Evolutionary conservation across 352 stramenopile genomes (phyloP).

Genomic region (Globisporangium cederbergense): DNA sequence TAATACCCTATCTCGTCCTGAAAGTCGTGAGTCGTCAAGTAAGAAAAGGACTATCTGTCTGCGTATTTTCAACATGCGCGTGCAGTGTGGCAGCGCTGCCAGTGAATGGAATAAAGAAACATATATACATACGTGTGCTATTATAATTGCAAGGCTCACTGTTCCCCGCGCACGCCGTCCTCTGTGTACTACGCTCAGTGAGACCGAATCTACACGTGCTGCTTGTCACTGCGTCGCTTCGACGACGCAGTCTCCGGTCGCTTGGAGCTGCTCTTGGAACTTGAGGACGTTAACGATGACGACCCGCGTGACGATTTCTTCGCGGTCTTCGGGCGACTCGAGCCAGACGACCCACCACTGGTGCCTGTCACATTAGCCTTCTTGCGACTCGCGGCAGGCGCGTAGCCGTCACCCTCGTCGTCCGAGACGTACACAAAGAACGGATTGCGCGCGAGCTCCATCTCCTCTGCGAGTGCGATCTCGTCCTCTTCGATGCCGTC

Average conservation of each 20-base stretch:
- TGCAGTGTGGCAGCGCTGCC: too few species aligned
- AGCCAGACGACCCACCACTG: background rate
- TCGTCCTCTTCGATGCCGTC: conserved; percentile 54
- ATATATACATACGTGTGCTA: too few species aligned
- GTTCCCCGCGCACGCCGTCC: too few species aligned
- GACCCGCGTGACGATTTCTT: conserved; percentile 41
- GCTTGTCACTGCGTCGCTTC: conserved; percentile 56
- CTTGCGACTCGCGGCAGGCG: conserved; percentile 52
- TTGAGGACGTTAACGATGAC: conserved; percentile 25
- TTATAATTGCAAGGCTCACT: too few species aligned
- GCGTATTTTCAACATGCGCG: too few species aligned
- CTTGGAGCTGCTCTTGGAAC: conserved; percentile 39
- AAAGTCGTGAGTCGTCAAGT: too few species aligned
- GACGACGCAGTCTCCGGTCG: conserved; percentile 52
- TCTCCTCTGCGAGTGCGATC: conserved; percentile 58
- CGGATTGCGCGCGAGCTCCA: conserved; percentile 67
- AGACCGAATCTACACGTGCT: background rate
- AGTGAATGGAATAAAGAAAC: too few species aligned
- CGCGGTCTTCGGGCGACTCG: conserved; percentile 47
- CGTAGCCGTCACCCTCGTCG: conserved; percentile 76
- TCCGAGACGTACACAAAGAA: conserved; percentile 86
- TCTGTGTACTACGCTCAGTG: too few species aligned
- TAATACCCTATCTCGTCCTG: too few species aligned
- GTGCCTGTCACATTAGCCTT: conserved; percentile 17
- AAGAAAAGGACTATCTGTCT: too few species aligned